Conservation (phyloP, 495 filamentous ascomycete species). For the Paragyromitra xinjiangensis region DNA sequence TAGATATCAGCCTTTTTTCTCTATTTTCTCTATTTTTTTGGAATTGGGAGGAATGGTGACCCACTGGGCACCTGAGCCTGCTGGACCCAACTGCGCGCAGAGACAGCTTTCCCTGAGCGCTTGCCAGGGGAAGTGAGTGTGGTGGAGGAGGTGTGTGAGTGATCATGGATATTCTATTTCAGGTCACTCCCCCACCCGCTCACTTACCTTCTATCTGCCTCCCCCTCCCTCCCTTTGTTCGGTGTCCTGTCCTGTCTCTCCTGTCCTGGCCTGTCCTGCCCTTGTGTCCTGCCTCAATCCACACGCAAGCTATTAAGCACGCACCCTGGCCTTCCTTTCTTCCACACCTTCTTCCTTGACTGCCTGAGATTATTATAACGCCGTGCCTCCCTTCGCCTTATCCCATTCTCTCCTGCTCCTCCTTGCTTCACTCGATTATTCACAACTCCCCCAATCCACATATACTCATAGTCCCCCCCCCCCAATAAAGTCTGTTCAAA, state of each 20-base stretch:
- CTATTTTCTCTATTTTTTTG: conserved; percentile 10
- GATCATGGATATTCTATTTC: conserved; percentile 55
- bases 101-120: conserved; percentile 38
- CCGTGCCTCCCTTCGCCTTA: conserved; percentile 54
- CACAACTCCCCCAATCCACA: conserved; percentile 44
- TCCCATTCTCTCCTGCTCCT: conserved; percentile 55
- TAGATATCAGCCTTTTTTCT: conserved; percentile 44
- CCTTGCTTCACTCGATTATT: conserved; percentile 52
- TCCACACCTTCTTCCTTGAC: conserved; percentile 48
- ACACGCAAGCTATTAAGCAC: conserved; percentile 55
- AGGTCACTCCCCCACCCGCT: conserved; percentile 54
- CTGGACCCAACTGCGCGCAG: conserved; percentile 39
- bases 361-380: conserved; percentile 56
- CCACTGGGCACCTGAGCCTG: conserved; percentile 26
- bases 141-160: conserved; percentile 42
- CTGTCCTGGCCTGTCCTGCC: conserved; percentile 18
- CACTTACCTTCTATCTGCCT: conserved; percentile 44
- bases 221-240: conserved; percentile 52
- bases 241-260: conserved; percentile 23
- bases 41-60: conserved; percentile 22
- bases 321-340: conserved; percentile 43
- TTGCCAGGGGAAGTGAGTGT: conserved; percentile 7
- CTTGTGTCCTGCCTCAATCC: conserved; percentile 55
- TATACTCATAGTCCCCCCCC: conserved; percentile 8
- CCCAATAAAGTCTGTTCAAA: conserved; percentile 35